Conservation (phyloP, 176 grass and related monocot species). For the Guadua angustifolia region DNA sequence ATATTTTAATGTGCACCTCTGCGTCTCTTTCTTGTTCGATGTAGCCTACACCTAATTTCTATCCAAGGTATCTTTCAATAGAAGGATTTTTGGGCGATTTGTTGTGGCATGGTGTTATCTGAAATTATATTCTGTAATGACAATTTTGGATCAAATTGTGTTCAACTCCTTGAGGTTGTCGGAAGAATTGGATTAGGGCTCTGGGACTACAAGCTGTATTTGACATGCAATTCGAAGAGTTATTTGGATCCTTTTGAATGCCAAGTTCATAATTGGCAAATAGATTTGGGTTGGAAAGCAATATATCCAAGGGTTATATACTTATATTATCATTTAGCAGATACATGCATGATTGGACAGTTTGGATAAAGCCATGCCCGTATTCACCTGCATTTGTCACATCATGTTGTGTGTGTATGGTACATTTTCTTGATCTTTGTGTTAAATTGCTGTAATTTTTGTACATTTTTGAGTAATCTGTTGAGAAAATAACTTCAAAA, state of each 20-base stretch:
- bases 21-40: too few species aligned
- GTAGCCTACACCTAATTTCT: too few species aligned
- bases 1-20: too few species aligned
- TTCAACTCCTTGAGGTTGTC: background rate
- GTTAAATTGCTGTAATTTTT: background rate
- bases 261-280: background rate
- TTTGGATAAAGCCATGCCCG: background rate
- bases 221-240: background rate
- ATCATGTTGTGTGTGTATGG: background rate
- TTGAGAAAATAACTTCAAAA: too few species aligned
- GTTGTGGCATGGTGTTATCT: background rate
- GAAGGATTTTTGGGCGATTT: background rate
- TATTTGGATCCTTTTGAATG: background rate
- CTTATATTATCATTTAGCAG: too few species aligned
- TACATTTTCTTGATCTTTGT: background rate
- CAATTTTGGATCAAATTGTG: constrained; percentile 14
- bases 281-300: background rate
- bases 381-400: background rate
- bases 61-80: background rate
- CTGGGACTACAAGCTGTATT: background rate
- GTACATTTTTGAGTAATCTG: too few species aligned
- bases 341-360: background rate
- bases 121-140: background rate
- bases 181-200: background rate
- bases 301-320: background rate